phyloP scores from a whole-genome alignment of 345 rosid species.

The Crucihimalaya himalaica region DNA sequence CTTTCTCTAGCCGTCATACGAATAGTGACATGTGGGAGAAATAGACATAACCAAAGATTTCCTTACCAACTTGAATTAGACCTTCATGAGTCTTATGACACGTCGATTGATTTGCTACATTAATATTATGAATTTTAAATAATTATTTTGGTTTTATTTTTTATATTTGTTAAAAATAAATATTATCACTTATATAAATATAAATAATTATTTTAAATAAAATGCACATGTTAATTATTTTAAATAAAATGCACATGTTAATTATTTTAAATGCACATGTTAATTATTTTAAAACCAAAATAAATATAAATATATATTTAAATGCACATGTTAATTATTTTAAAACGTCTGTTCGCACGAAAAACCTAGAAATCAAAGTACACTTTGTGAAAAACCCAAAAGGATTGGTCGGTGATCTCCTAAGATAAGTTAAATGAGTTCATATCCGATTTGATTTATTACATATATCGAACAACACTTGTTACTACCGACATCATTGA shows the following conservation, averaged over 20 bases:
- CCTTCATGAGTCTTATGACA: neutral
- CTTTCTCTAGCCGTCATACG: constrained; percentile 13
- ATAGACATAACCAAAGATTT: neutral
- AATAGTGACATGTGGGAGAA: constrained; percentile 10
- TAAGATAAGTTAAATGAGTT: constrained; percentile 8
- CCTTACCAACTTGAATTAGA: neutral
- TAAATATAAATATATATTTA: neutral
- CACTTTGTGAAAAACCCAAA: neutral
- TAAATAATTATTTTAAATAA: neutral
- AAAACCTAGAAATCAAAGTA: neutral
- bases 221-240: neutral
- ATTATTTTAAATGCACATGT: neutral
- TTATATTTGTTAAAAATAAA: neutral
- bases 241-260: too few species aligned
- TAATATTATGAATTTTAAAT: too few species aligned
- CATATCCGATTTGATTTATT: constrained; percentile 23
- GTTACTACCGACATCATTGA: constrained; percentile 5
- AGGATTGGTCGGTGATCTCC: constrained; percentile 21
- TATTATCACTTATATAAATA: neutral
- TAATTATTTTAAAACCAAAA: neutral
- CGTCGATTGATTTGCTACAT: neutral
- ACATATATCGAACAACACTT: neutral
- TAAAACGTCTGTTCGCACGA: neutral
- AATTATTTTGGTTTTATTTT: neutral
- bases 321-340: neutral